Percentiles rank a stretch among this genome's conserved stretches.
Conservation (phyloP, 495 filamentous ascomycete genomes). For the Penicillium steckii region DNA sequence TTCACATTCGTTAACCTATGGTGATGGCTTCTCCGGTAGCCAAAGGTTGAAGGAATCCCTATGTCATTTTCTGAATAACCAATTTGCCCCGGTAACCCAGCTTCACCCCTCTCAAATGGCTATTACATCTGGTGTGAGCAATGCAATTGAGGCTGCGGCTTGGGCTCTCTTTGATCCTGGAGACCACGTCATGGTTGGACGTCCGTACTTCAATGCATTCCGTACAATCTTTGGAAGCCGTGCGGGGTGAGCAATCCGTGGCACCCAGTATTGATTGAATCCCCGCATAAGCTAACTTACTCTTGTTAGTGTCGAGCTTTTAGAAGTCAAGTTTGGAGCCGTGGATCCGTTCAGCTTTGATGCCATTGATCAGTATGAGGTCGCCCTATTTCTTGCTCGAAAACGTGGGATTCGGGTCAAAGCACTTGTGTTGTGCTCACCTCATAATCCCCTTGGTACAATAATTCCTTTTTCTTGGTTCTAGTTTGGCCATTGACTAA, state of each 20-base stretch:
- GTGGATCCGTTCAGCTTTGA: constrained; percentile 41
- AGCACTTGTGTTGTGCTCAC: constrained; percentile 50
- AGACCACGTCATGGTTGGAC: constrained; percentile 29
- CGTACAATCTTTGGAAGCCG: constrained; percentile 8
- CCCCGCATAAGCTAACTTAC: not conserved
- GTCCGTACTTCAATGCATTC: constrained; percentile 28
- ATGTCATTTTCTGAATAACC: constrained; percentile 24
- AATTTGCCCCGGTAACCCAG: constrained; percentile 14
- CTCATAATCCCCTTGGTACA: constrained; percentile 47
- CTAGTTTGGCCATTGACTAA: not conserved
- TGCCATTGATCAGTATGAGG: constrained; percentile 28
- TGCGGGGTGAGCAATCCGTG: not conserved
- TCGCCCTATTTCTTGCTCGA: constrained; percentile 16
- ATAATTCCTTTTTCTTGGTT: not conserved
- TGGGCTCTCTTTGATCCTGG: constrained; percentile 29
- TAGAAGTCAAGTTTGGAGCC: constrained; percentile 36
- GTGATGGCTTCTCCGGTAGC: constrained; percentile 22
- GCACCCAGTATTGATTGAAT: not conserved
- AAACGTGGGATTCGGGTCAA: constrained; percentile 27
- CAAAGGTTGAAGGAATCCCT: constrained; percentile 21
- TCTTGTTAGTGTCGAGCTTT: constrained; percentile 20
- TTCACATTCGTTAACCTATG: constrained; percentile 26
- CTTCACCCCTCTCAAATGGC: constrained; percentile 19
- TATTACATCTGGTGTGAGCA: constrained; percentile 25
- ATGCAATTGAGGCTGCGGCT: constrained; percentile 24